Conservation (phyloP, 164 flowering plant species). For the Protea cynaroides region DNA sequence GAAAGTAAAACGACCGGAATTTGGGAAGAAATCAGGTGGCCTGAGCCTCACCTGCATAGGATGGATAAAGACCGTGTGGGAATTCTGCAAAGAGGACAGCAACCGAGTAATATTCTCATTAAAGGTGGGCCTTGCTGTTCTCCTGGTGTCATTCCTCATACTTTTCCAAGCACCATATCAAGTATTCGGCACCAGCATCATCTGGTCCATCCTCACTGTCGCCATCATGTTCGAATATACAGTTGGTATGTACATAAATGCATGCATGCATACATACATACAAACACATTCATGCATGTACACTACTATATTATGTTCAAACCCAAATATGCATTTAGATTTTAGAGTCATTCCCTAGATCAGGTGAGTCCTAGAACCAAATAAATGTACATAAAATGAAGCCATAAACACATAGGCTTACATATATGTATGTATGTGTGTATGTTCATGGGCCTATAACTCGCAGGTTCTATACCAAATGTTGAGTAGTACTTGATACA, state of each 20-base stretch:
- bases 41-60: constrained; percentile 20
- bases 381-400: too few species aligned
- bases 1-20: constrained; percentile 12
- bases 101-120: constrained; percentile 61
- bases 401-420: neutral
- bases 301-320: neutral
- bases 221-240: constrained; percentile 92
- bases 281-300: neutral
- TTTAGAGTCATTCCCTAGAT: too few species aligned
- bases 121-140: constrained; percentile 75
- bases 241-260: constrained; percentile 55
- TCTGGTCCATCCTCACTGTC: constrained; percentile 88
- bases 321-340: too few species aligned
- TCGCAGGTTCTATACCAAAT: too few species aligned
- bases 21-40: constrained; percentile 14
- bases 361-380: too few species aligned
- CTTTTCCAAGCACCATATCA: constrained; percentile 62
- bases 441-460: too few species aligned
- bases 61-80: constrained; percentile 44
- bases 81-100: constrained; percentile 52
- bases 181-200: constrained; percentile 67
- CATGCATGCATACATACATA: neutral
- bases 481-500: too few species aligned
- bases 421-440: neutral
- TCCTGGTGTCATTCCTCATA: constrained; percentile 70